Evolutionary conservation across 1,284 basidiomycete species (phyloP).

Genomic region (Erythrobasidium hasegawianum): DNA sequence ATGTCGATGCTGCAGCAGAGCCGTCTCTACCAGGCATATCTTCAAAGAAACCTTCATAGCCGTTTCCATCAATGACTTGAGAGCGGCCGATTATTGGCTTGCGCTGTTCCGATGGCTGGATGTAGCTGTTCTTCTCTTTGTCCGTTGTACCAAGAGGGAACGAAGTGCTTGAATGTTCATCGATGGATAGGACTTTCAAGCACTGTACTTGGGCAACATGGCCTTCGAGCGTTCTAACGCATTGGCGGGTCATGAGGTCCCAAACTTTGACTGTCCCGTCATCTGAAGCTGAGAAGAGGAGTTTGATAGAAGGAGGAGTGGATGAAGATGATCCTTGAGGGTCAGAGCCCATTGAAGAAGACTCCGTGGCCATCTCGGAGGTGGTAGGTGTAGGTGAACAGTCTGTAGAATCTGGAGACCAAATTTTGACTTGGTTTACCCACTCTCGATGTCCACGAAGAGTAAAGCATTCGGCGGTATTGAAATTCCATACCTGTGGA

Average conservation of each 20-base stretch:
- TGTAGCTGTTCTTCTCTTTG: constrained; percentile 22
- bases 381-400: constrained; percentile 55
- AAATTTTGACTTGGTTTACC: constrained; percentile 92
- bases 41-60: constrained; percentile 34
- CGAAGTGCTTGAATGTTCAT: constrained; percentile 13
- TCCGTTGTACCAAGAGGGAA: constrained; percentile 17
- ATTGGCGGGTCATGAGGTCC: constrained; percentile 78
- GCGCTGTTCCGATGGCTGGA: constrained; percentile 23
- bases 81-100: constrained; percentile 10
- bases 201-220: constrained; percentile 95
- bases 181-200: constrained; percentile 63
- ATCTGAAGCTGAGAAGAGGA: constrained; percentile 95
- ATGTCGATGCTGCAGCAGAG: background rate
- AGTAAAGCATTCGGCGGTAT: constrained; percentile 85
- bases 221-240: constrained; percentile 78
- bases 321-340: background rate
- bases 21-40: no score
- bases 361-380: constrained; percentile 39
- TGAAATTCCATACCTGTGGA: constrained; percentile 72
- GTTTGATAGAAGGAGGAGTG: constrained; percentile 54
- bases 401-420: constrained; percentile 58
- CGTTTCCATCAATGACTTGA: constrained; percentile 32
- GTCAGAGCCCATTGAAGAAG: background rate
- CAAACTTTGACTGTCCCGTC: constrained; percentile 91
- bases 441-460: constrained; percentile 90